Conservation (phyloP, 2,329 filamentous ascomycete genomes). For the Paracoccidioides lutzii region DNA sequence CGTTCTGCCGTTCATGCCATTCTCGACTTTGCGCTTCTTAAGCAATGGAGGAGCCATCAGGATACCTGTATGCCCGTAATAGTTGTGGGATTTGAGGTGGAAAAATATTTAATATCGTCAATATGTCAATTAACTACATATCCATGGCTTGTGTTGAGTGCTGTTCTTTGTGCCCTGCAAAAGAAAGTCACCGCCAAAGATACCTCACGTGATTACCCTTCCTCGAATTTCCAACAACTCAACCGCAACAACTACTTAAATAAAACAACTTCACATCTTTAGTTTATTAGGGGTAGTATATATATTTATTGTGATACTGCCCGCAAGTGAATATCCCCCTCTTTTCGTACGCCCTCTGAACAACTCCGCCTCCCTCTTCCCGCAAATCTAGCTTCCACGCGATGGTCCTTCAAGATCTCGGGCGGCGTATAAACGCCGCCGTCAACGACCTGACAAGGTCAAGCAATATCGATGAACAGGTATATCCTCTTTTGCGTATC, state of each 20-base stretch:
- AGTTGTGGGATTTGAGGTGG: neutral
- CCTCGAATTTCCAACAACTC: neutral
- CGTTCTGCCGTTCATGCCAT: conserved; percentile 43
- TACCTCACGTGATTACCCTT: neutral
- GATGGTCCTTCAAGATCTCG: conserved; percentile 99
- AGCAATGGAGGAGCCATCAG: conserved; percentile 29
- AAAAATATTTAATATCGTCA: neutral
- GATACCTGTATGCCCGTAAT: neutral
- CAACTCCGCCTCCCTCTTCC: neutral
- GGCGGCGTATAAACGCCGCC: conserved; percentile 94
- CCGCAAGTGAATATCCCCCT: too few species aligned
- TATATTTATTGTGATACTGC: neutral
- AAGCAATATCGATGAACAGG: conserved; percentile 92
- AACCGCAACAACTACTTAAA: neutral
- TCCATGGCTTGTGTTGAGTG: neutral
- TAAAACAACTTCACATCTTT: neutral
- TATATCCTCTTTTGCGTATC: conserved; percentile 21
- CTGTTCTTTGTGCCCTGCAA: neutral
- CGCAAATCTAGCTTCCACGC: conserved; percentile 12
- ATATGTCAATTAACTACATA: neutral
- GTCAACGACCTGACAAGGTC: conserved; percentile 87
- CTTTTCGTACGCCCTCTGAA: neutral
- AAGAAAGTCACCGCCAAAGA: neutral
- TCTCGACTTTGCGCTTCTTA: conserved; percentile 48
- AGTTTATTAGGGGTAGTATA: neutral